A percentile compares a stretch with the other conserved stretches of the same genome.
These are phyloP conservation scores for Pyrenochaeta sp. DNA, from an alignment of 2,329 filamentous ascomycete species.

Conservation along the genomic window DNA sequence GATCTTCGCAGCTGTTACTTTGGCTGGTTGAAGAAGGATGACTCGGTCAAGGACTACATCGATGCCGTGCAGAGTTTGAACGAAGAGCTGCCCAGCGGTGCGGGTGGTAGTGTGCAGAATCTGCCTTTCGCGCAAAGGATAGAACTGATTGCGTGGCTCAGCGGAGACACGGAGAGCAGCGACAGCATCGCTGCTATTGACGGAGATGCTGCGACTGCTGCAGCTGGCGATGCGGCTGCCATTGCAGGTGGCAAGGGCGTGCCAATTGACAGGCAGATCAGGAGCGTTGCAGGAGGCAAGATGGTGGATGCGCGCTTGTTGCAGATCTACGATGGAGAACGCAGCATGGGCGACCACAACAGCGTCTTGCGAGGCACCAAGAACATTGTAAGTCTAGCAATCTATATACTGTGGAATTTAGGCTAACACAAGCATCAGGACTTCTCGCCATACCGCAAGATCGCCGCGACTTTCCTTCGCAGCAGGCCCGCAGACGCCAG, in stretches of 20 bases:
- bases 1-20: conserved; percentile 96
- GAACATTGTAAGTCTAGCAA: conserved; percentile 70
- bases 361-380: conserved; percentile 86
- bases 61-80: conserved; percentile 81
- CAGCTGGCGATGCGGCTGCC: conserved; percentile 60
- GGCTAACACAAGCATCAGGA: conserved; percentile 65
- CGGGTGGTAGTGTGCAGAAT: conserved; percentile 77
- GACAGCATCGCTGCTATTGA: conserved; percentile 90
- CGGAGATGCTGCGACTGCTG: conserved; percentile 60
- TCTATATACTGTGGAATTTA: conserved; percentile 10
- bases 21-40: conserved; percentile 92
- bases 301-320: conserved; percentile 77
- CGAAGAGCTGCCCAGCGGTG: conserved; percentile 70
- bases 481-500: conserved; percentile 52
- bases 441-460: conserved; percentile 91
- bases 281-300: conserved; percentile 49
- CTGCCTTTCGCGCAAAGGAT: conserved; percentile 89
- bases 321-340: conserved; percentile 90
- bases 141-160: conserved; percentile 91
- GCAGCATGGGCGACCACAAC: conserved; percentile 92
- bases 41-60: conserved; percentile 90
- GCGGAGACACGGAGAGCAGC: conserved; percentile 79
- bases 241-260: conserved; percentile 59
- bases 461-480: conserved; percentile 77
- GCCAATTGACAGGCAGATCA: conserved; percentile 47